phyloP scores from a whole-genome alignment of 352 stramenopile species.

The Phytophthora agathidicida region DNA sequence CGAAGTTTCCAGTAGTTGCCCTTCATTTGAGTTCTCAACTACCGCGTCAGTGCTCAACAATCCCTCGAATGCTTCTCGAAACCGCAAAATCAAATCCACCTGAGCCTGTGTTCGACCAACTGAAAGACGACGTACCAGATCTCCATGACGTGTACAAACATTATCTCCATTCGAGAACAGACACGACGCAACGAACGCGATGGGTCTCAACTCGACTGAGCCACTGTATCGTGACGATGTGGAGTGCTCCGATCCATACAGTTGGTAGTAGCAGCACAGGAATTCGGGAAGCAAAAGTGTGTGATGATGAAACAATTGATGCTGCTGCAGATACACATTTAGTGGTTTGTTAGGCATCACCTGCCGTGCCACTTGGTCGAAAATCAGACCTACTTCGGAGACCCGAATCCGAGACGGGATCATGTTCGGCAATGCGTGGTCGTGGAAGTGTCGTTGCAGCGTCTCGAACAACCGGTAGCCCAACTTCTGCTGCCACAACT shows the following conservation, averaged over 20 bases:
- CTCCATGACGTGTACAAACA: constrained; percentile 53
- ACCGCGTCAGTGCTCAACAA: constrained; percentile 32
- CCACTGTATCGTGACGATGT: constrained; percentile 11
- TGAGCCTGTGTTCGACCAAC: constrained; percentile 63
- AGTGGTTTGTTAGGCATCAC: constrained; percentile 54
- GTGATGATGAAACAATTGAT: constrained; percentile 50
- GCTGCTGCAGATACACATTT: constrained; percentile 64
- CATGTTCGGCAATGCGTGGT: constrained; percentile 49
- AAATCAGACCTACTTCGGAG: constrained; percentile 40
- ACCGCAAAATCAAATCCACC: constrained; percentile 64
- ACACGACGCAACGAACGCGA: constrained; percentile 70
- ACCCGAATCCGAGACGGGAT: constrained; percentile 61
- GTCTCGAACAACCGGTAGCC: constrained; percentile 61
- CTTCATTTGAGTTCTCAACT: background rate
- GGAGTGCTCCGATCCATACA: constrained; percentile 51
- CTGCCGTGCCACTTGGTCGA: constrained; percentile 47
- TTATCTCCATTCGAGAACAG: constrained; percentile 70
- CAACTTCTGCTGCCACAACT: constrained; percentile 75
- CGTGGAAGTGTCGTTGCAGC: constrained; percentile 63
- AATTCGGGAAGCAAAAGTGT: constrained; percentile 66
- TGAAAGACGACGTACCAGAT: constrained; percentile 60
- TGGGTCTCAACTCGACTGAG: constrained; percentile 50
- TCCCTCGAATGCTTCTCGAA: constrained; percentile 65
- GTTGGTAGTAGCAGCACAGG: constrained; percentile 73
- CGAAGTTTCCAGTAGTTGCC: constrained; percentile 38